Evolutionary conservation across 805 yeast genomes (phyloP), one percentile per base, ranked within the genome.

Genomic region (Kodamaea neixiangensis): DNA sequence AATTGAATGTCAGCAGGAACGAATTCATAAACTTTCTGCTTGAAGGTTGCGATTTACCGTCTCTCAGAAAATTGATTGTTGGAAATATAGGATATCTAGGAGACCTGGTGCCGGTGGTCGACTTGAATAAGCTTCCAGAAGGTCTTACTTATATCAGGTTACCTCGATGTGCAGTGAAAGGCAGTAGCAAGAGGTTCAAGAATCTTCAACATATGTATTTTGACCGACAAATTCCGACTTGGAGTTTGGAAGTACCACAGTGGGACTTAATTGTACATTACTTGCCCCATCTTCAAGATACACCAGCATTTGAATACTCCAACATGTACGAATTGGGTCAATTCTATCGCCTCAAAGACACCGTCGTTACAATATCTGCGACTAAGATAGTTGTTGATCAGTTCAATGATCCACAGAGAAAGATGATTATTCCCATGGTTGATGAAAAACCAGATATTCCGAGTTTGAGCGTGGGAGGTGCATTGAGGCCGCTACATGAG

Each of bases 251-350:
- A 13, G 41, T 37, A 2, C 41, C 41, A 17, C 22, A 37, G 6
- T 37, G 41, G 41, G 41, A 37, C 20, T 18, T 37, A 17, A 37
- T 37, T 5, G 21, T 37, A 37, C 19, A 17, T 37, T 17, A 37
- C 11, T 37, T 37, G 13, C 41, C 41, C 4, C 41, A 37, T 18
- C 41, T 37, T 18, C 41, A 37, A 17, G 41, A 37, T 17, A 37
- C 41, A 10, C 41, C 41, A 3, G 41, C 41, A 15, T 37, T 37
- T 18, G 41, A 37, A 17, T 37, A 37, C 11, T 37, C 41, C 41
- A 37, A 37, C 21, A 37, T 37, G 41, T 37, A 37, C 15, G 41
- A 37, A 15, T 37, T 37, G 41, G 41, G 41, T 17, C 41, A 37
- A 17, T 37, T 37, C 21, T 37, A 3, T 19, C 17, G 41, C 4